Base-by-base conservation (phyloP, 1,284 basidiomycete species). In the Cryptococcus hybrid region DNA sequence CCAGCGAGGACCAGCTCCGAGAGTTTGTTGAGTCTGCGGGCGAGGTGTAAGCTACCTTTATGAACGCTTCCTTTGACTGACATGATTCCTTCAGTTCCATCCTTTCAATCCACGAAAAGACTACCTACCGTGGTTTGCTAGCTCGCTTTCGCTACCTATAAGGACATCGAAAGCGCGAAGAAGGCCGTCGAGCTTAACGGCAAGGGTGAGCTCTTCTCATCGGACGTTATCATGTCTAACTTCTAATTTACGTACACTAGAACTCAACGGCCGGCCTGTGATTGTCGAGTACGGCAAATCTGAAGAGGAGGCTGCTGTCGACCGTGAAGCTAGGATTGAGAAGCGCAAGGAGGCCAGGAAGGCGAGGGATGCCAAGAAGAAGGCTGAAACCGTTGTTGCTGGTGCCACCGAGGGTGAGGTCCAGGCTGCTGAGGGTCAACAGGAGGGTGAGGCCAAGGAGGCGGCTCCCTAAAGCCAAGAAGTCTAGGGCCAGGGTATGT, bases 281-380 rank as follows among this genome's bases (percentile, higher is more conserved):
- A 87, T 89, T 77, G 84, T 95, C 78, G 88, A 94, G 82, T 81
- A 91, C 73, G 93, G 92, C 74, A 92, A 92, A 80, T 88, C 90
- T 80, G 91, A 90, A 82, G 87, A 85, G 80, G 89, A 85, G 67
- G 86, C 83, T 78, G 86, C 83, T 78, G 87, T 88, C 56, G 66
- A 59, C 78, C 87, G 82, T 42, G 60, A 69, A 78, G 77, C 84
- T 12, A 56, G 54, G 48, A 51, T 59, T 43, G 66, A 66, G 58
- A 69, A 67, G 59, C 66, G 73, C n/a, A 60, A 66, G 46, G 62
- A 67, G 42, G 69, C 56, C 24, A 57, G 62, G 56, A 58, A 54
- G 55, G 55, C 63, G 24, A 63, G 66, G 60, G 66, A 65, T 47
- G 61, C 59, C 49, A 66, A 65, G 52, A 63, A 64, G 51, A 62